Conservation (phyloP, 2,329 filamentous ascomycete species). For the Pseudogymnoascus sp. region DNA sequence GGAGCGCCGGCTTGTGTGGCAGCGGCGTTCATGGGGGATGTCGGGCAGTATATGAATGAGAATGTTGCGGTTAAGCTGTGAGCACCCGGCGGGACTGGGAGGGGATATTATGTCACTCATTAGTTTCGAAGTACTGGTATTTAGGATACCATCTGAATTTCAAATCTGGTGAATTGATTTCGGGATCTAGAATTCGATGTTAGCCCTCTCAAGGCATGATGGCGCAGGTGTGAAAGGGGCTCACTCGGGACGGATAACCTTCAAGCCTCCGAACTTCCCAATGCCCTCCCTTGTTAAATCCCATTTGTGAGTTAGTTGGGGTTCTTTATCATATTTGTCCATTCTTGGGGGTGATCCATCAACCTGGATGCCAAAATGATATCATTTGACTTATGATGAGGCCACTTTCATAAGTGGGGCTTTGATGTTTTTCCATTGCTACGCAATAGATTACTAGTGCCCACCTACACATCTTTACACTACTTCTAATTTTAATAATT, state of each 20-base stretch:
- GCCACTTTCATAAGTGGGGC: too few relatives aligned
- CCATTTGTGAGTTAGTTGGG: too few relatives aligned
- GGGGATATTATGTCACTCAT: neutral
- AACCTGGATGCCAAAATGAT: too few relatives aligned
- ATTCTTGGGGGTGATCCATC: too few relatives aligned
- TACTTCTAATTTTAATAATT: too few relatives aligned
- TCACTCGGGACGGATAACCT: neutral
- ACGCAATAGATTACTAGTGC: too few relatives aligned
- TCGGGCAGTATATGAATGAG: slow-evolving; percentile 38
- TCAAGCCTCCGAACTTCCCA: neutral
- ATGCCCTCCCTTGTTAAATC: too few relatives aligned
- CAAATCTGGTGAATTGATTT: neutral
- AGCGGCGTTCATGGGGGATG: slow-evolving; percentile 41
- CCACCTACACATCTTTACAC: too few relatives aligned
- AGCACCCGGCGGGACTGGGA: neutral
- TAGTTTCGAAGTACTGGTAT: neutral
- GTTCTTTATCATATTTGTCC: too few relatives aligned
- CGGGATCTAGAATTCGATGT: neutral
- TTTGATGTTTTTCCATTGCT: too few relatives aligned
- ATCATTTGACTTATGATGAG: too few relatives aligned
- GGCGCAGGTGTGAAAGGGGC: neutral
- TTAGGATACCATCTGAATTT: neutral
- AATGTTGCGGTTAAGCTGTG: slow-evolving; percentile 38
- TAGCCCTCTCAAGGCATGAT: neutral
- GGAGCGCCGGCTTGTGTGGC: slow-evolving; percentile 39